Base-by-base conservation (phyloP, 306 rosid species). In the Cucurbita argyrosperma region DNA sequence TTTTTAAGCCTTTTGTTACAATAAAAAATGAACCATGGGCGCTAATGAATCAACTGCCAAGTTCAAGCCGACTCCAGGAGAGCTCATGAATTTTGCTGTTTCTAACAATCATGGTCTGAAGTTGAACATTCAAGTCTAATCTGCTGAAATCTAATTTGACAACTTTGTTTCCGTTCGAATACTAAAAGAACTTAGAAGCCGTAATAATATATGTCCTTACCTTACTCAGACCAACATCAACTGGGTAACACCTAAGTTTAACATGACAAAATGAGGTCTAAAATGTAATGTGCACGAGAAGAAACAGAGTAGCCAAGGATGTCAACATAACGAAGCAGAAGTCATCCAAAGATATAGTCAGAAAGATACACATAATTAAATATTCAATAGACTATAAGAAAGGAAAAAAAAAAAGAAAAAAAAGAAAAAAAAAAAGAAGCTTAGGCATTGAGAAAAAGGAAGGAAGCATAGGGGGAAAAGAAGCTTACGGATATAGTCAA, bases 201-300 rank as follows among this genome's bases (percentile, higher is more conserved):
- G 10, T 42, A 62, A 79, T 39, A 76, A 79, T 80, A 52, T 15
- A 54, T 37, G 69, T 75, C 14, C 52, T 70, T 87, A 94, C 99
- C 97, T 94, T 89, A 81, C 68, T 82, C 80, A 94, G 80, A 80
- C 99, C 99, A 80, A 94, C 99, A 76, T 94, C 96, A 77, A 91
- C 92, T n/a, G 80, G 5, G 92, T 84, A 76, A 91, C 92, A 77
- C 99, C 99, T 91, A 19, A 61, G 76, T 69, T 80, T 69, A 84
- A 18, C 39, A 62, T 79, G 82, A 79, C 16, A 73, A 57, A 69
- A 56, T 56, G 19, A 54, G 66, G 54, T 57, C 54, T 10, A 72
- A 53, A 38, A 14, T 55, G 66, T 55, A 35, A 69, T 30, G 12
- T 69, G 23, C 26, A 69, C 18, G 13, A 21, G 26, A 5, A 69